These are phyloP conservation scores for Onygenales sp. DNA, from an alignment of 2,329 filamentous ascomycete species.

Conservation along the genomic window DNA sequence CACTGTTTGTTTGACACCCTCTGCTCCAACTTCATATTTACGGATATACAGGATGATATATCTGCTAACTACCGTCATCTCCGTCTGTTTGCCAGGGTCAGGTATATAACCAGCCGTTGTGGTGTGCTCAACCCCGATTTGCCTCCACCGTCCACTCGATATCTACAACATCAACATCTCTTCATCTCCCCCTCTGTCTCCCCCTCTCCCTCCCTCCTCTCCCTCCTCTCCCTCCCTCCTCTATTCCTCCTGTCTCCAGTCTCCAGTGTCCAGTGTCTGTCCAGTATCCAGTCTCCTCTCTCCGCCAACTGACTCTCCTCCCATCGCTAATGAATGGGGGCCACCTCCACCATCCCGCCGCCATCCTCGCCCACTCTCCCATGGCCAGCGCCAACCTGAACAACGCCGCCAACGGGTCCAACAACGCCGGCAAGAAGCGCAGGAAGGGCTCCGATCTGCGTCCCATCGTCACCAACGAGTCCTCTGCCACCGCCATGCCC, in stretches of 20 bases:
- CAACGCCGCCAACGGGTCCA: slow-evolving; percentile 41
- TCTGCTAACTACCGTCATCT: too few species aligned
- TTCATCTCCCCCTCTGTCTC: slow-evolving; percentile 8
- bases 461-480: slow-evolving; percentile 57
- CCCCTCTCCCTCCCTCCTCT: slow-evolving; percentile 9
- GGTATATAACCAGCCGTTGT: too few species aligned
- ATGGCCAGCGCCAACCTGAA: slow-evolving; percentile 38
- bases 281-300: slow-evolving; percentile 1
- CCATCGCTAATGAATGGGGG: slow-evolving; percentile 49
- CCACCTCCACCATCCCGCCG: slow-evolving; percentile 55
- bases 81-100: too few species aligned
- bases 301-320: slow-evolving; percentile 9
- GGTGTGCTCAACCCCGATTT: too few species aligned
- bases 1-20: too few species aligned
- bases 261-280: background rate
- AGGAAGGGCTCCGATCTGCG: slow-evolving; percentile 55
- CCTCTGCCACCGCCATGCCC: slow-evolving; percentile 13
- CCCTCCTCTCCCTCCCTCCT: slow-evolving; percentile 6
- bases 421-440: slow-evolving; percentile 54
- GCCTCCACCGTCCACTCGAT: too few species aligned
- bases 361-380: slow-evolving; percentile 55
- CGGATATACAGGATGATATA: too few species aligned
- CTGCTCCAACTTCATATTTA: too few species aligned
- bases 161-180: background rate
- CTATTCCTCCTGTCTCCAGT: too few species aligned